Conservation (phyloP, 192 early-diverging fungal species). For the Rhizoclosmatium globosum region DNA sequence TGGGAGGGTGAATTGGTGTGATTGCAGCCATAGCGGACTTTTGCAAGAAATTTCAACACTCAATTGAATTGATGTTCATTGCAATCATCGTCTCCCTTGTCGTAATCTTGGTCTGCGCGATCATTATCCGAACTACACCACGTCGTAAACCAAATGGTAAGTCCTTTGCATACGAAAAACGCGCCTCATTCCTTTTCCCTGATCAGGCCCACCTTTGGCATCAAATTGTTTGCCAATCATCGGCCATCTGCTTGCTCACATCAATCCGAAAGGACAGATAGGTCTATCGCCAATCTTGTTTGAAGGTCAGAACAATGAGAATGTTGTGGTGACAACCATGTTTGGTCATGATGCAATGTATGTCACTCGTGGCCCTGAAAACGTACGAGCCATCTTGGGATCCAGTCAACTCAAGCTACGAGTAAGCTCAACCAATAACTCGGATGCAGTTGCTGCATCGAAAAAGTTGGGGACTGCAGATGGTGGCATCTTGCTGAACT, state of each 20-base stretch:
- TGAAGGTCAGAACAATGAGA: neutral
- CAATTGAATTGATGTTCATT: too few relatives aligned
- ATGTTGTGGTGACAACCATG: conserved; percentile 2
- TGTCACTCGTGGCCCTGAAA: neutral
- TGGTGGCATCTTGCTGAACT: conserved; percentile 4
- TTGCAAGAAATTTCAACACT: too few relatives aligned
- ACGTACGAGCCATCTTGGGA: neutral
- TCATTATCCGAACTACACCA: too few relatives aligned
- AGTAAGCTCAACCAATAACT: neutral
- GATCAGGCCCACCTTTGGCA: neutral
- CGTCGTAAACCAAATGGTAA: too few relatives aligned
- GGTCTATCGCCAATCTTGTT: neutral
- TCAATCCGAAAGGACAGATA: neutral
- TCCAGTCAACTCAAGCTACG: neutral
- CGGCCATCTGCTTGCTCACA: neutral
- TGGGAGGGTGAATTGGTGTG: too few relatives aligned
- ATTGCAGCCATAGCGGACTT: too few relatives aligned
- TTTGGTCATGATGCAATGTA: neutral
- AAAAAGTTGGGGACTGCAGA: neutral
- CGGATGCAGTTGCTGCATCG: neutral
- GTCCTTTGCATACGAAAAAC: too few relatives aligned
- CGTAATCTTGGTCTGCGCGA: too few relatives aligned
- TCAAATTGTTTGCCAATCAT: neutral
- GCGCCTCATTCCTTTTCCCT: too few relatives aligned
- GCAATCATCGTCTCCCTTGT: too few relatives aligned